Evolutionary conservation across 192 early-diverging fungal genomes (phyloP).

Genomic region (Coemansia sp.): DNA sequence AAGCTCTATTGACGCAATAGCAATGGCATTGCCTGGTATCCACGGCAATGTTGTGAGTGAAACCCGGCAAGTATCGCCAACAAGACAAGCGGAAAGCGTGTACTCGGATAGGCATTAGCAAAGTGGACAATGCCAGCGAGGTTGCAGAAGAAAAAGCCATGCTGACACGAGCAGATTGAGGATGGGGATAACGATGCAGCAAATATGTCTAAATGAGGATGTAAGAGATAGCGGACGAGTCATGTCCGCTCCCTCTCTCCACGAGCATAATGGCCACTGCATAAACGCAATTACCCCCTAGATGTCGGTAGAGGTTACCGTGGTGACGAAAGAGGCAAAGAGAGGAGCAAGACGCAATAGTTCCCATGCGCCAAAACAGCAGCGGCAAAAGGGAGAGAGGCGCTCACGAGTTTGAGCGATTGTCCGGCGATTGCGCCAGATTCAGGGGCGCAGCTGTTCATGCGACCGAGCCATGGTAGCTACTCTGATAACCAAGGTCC

Average conservation of each 20-base stretch:
- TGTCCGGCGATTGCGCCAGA: not conserved
- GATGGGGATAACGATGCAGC: not conserved
- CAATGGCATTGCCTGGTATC: not conserved
- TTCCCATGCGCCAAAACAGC: not conserved
- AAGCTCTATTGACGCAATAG: not conserved
- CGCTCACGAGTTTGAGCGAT: not conserved
- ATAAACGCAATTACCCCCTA: not conserved
- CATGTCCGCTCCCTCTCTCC: not conserved
- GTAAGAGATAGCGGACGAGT: not conserved
- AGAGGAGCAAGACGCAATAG: not conserved
- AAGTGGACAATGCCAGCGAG: not conserved
- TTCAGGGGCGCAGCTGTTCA: not conserved
- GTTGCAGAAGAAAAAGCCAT: not conserved
- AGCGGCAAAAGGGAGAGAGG: not conserved
- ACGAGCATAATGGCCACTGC: not conserved
- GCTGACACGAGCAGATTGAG: not conserved
- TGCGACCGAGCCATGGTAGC: not conserved
- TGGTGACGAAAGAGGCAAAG: constrained; percentile 1
- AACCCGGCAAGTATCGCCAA: not conserved
- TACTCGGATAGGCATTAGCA: not conserved
- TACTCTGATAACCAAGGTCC: not conserved
- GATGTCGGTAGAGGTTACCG: not conserved
- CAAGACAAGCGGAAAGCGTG: not conserved
- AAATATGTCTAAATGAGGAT: not conserved
- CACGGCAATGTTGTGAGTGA: not conserved